phyloP scores from a whole-genome alignment of 2,329 filamentous ascomycete species.

The Trichoderma afroharzianum region DNA sequence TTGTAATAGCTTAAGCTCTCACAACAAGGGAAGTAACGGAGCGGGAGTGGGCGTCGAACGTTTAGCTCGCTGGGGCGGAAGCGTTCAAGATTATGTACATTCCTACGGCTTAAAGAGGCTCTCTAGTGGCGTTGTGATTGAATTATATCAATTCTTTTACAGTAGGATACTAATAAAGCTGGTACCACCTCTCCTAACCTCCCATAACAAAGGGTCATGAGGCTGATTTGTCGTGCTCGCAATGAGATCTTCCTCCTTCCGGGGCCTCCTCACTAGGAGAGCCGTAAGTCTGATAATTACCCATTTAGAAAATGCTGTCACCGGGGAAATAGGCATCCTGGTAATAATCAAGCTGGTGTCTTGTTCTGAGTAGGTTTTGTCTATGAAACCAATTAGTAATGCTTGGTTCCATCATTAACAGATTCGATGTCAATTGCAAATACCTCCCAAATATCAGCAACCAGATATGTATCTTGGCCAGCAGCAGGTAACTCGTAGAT shows the following conservation, averaged over 20 bases:
- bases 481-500: background rate
- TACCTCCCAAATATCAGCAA: background rate
- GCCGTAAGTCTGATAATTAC: no score
- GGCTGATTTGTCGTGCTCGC: background rate
- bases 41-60: no score
- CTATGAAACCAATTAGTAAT: background rate
- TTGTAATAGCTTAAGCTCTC: no score
- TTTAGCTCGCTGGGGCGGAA: no score
- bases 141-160: background rate
- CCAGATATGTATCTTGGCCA: background rate
- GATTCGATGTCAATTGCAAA: background rate
- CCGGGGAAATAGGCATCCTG: background rate
- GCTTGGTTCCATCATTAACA: background rate
- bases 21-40: no score
- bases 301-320: accelerated
- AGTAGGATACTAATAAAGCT: background rate
- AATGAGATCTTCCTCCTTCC: background rate
- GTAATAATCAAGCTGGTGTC: background rate
- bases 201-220: background rate
- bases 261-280: no score
- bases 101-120: no score
- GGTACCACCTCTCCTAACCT: background rate
- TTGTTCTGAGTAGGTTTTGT: background rate
- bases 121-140: background rate
- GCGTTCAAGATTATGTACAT: no score